Base-by-base conservation (phyloP, 306 rosid genomes). In the Lablab purpureus region DNA sequence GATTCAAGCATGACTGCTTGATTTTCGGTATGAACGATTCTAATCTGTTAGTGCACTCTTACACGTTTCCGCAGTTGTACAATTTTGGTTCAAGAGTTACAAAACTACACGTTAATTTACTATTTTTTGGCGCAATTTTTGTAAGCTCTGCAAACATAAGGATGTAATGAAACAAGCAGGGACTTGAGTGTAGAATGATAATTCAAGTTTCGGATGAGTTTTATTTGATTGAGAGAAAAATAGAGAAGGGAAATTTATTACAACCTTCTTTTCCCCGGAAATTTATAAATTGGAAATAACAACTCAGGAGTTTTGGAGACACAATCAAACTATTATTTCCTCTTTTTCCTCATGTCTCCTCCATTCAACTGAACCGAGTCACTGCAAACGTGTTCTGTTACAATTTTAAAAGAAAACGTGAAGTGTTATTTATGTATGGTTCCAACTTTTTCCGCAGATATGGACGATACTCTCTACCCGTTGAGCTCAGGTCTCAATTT, bases 381-480 rank as follows among this genome's bases (percentile, higher is more conserved):
- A 66, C 55, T 67, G 66, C 21, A 70, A 70, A 75, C 82, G 58
- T 78, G 40, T 7, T 41, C 55, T 49, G 21, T 49, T 12, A 12
- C 21, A 19, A 49, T 54, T 54, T 56, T 4, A 23, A 56, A 12
- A n/a, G 30, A 2, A 59, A 25, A 59, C 3, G 8, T 10, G 37
- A 0, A 6, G 40, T 27, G 37, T 66, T n/a, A 13, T 69, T 73
- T 3, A 49, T 19, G 32, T 73, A 14, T 75, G 50, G 50, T 11
- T 37, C 36, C 23, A 23, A 37, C 55, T 27, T 63, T 62, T 30
- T 47, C 17, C 21, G 37, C 91, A 93, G 98, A 93, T 84, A 85
- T 93, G 88, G 97, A 93, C 84, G 98, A 93, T 71, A 93, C 98
- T 56, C 94, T 91, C 55, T 91, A 93, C 69, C 93, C 97, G 21